Evolutionary conservation across 2,329 filamentous ascomycete genomes (phyloP).

Genomic region (Neofusicoccum laricinum): DNA sequence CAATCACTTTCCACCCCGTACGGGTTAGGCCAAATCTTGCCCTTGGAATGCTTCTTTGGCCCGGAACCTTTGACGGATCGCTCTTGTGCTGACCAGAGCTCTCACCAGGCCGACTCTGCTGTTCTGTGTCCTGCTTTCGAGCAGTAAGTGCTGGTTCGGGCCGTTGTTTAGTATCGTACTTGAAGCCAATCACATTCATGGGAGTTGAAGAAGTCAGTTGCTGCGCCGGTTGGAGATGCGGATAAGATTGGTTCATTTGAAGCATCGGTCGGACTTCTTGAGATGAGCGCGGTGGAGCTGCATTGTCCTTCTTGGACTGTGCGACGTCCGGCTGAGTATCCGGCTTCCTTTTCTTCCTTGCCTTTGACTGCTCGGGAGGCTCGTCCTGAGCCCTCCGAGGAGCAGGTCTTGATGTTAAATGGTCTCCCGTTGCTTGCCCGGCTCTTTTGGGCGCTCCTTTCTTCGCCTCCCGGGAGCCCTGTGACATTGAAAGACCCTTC

Average conservation of each 20-base stretch:
- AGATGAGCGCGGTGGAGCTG: background rate
- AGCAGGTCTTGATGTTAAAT: background rate
- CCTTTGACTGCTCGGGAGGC: background rate
- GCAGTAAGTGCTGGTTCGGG: too few species aligned
- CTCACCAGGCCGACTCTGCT: background rate
- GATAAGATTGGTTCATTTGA: slow-evolving; percentile 15
- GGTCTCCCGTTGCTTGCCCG: background rate
- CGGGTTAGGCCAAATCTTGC: too few species aligned
- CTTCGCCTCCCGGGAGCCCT: background rate
- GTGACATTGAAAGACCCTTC: background rate
- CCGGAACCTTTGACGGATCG: background rate
- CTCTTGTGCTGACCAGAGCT: background rate
- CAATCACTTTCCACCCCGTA: too few species aligned
- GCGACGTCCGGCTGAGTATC: background rate
- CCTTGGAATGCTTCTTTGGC: background rate
- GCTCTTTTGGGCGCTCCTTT: background rate
- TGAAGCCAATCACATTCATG: background rate
- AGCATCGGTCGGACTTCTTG: background rate
- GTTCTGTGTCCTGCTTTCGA: background rate
- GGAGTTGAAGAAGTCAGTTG: background rate
- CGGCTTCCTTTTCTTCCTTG: background rate
- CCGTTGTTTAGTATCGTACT: background rate
- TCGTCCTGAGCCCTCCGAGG: background rate
- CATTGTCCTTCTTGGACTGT: background rate
- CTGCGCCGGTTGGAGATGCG: background rate